Evolutionary conservation across 75 land plant species (phyloP).

Genomic region (Picea sitchensis): DNA sequence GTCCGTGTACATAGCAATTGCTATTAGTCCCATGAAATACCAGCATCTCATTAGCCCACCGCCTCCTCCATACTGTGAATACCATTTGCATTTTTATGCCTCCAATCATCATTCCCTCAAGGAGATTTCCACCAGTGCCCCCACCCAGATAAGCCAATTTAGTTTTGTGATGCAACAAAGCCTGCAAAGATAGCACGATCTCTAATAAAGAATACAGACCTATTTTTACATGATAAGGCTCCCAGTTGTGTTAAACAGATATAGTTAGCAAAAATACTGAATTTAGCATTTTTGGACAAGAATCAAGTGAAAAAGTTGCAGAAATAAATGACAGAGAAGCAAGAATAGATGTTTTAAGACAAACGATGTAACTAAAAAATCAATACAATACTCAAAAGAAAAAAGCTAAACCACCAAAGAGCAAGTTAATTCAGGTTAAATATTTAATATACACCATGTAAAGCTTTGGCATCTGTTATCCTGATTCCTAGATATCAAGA

Average conservation of each 20-base stretch:
- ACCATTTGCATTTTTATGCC: no score
- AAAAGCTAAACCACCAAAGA: neutral
- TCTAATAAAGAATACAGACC: neutral
- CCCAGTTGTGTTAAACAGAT: neutral
- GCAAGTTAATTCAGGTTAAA: neutral
- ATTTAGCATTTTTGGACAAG: no score
- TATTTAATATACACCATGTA: neutral
- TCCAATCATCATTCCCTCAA: no score
- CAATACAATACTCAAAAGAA: no score
- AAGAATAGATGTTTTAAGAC: no score
- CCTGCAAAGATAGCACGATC: neutral
- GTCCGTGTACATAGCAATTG: neutral
- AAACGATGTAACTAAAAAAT: no score
- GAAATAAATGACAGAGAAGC: no score
- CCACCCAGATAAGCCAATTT: neutral
- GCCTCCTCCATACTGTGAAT: no score
- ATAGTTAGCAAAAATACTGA: no score
- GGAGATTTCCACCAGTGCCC: no score
- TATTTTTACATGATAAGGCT: neutral
- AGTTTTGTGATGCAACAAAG: neutral
- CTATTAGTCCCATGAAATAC: neutral
- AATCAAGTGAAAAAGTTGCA: no score
- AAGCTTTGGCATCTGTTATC: neutral
- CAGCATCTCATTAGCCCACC: neutral
- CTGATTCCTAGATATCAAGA: neutral